Percentiles rank a stretch among this genome's conserved stretches.
Conservation (phyloP, 1,284 basidiomycete species). For the Fomitopsis palustris region DNA sequence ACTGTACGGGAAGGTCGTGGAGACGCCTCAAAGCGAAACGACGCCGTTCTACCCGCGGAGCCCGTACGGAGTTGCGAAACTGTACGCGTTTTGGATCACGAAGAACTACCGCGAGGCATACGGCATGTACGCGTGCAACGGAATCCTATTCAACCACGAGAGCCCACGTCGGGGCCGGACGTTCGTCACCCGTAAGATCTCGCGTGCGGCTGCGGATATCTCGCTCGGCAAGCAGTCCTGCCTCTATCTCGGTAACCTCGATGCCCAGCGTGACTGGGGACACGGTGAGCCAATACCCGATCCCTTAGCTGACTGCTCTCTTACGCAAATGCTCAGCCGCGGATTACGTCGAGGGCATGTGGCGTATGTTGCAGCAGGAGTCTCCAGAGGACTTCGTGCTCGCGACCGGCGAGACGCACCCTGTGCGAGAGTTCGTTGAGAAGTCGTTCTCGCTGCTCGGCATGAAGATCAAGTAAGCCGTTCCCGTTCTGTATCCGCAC, state of each 20-base stretch:
- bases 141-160: slow-evolving; percentile 93
- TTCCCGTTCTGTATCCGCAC: slow-evolving; percentile 1
- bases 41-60: slow-evolving; percentile 93
- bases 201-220: slow-evolving; percentile 87
- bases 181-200: slow-evolving; percentile 92
- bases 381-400: slow-evolving; percentile 84
- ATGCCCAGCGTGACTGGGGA: slow-evolving; percentile 92
- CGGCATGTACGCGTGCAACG: slow-evolving; percentile 89
- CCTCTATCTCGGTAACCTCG: slow-evolving; percentile 87
- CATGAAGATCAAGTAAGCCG: slow-evolving; percentile 56
- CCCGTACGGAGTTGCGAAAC: slow-evolving; percentile 89
- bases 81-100: slow-evolving; percentile 87
- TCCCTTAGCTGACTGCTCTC: not conserved
- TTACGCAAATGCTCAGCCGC: slow-evolving; percentile 45
- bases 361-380: slow-evolving; percentile 88
- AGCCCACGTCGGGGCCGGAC: slow-evolving; percentile 88
- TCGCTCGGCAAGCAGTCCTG: slow-evolving; percentile 80
- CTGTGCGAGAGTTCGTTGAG: slow-evolving; percentile 86
- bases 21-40: slow-evolving; percentile 87
- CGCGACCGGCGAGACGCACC: slow-evolving; percentile 90
- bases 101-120: slow-evolving; percentile 93
- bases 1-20: slow-evolving; percentile 89
- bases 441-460: slow-evolving; percentile 74
- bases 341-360: slow-evolving; percentile 94
- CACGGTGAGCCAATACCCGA: slow-evolving; percentile 61